Base-by-base conservation (phyloP, 2,329 filamentous ascomycete species). In the Fusarium hainanense region DNA sequence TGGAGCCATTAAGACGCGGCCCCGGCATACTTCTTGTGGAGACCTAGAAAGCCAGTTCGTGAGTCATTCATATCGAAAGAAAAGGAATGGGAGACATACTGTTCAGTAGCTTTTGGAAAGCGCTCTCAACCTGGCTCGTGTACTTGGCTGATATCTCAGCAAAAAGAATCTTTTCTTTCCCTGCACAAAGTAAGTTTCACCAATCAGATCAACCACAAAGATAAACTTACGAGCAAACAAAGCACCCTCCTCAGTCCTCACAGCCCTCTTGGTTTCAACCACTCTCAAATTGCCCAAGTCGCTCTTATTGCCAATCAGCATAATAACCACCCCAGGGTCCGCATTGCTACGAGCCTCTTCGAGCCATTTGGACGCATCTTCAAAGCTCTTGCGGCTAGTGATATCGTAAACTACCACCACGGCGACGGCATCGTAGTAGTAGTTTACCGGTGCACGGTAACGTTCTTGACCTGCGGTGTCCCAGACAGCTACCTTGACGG, bases 221-320 rank as follows among this genome's bases (percentile, higher is more conserved):
- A 1, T 1, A 3, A 48, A 63, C 60, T 11, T 58, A 64, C 61
- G n/a, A 7, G 61, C 61, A 25, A 64, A 64, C 4, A 23, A 12
- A 14, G 12, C 40, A 2, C 28, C 61, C 7, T 64, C 61, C 3
- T 44, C 59, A 2, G 43, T 20, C 4, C 18, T 41, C 2, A 64
- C 61, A 20, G 40, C 20, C 14, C 46, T 62, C 10, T 60, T 34
- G 3, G 49, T 52, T 18, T 52, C 32, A 9, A 52, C 49, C 14
- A 3, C 51, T 20, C 16, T 64, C 37, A 37, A 11, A 27, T 49
- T 28, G 1, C 21, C 28, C 8, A 64, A 11, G 3, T 64, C 61
- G 6, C 18, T 50, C 40, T 64, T 64, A 7, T 58, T 64, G 2
- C 61, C 61, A 2, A 64, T 44, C 12, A 64, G 30, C 50, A 58